Evolutionary conservation across 2,329 filamentous ascomycete genomes (phyloP), one percentile per base, ranked within the genome.

Genomic region (Aspergillus brasiliensis): DNA sequence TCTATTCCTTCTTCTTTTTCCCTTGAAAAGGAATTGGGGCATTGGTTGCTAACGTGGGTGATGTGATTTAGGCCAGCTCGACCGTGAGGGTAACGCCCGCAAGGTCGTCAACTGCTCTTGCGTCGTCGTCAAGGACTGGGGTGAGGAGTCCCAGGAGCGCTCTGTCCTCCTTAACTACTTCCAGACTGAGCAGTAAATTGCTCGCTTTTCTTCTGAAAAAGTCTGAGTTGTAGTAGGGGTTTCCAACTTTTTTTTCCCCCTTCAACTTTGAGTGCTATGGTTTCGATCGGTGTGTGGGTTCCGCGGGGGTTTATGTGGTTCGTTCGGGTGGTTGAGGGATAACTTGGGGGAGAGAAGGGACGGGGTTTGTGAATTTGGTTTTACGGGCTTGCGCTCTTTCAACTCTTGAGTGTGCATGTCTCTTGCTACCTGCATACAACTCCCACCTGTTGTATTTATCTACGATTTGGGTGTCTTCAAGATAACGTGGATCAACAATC

Each of bases 71-170:
- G 94, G 94, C 85, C 93, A 97, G 74, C 89, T 99, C 76, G 95
- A 99, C 86, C 94, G 95, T 79, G 95, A 99, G 85, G 95, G 95
- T 76, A 99, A 99, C 84, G 92, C 95, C 77, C 91, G 95, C 84
- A 99, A 99, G 90, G 94, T 99, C 73, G 95, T 99, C 86, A 99
- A 99, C 91, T 99, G 95, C 92, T 98, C 94, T 78, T 98, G 95
- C 87, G 95, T 99, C 77, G 95, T 99, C 67, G 95, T 99, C 78
- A 94, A 95, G 86, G 93, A 99, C 83, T 99, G 95, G 95, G 95
- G 95, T 88, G 95, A 98, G 88, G 95, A 99, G 87, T 96, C 91
- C 72, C 93, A 96, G 86, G 95, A 99, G 89, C 93, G 95, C 80
- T 92, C 89, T 78, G 92, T 98, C 83, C 91, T 99, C 80, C 92